These are phyloP conservation scores for Nicotiana obtusifolia DNA, from an alignment of 257 asterid species.

Conservation along the genomic window DNA sequence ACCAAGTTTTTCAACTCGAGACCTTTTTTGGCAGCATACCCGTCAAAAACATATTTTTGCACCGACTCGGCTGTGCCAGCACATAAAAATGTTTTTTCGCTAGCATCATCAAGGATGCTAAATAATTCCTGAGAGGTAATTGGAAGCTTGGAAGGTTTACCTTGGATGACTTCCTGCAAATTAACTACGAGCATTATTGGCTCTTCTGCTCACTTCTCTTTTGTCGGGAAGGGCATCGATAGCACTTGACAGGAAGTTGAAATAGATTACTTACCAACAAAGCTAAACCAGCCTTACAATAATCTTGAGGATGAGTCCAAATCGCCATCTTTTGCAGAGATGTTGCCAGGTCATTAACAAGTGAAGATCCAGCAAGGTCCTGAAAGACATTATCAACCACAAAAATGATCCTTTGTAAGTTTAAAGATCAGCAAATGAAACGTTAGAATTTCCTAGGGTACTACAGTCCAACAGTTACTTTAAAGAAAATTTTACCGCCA, in stretches of 20 bases:
- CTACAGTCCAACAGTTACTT: background rate
- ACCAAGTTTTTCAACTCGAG: constrained; percentile 76
- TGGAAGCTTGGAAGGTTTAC: constrained; percentile 51
- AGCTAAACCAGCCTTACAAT: constrained; percentile 65
- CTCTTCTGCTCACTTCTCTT: background rate
- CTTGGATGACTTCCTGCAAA: constrained; percentile 78
- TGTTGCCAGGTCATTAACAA: constrained; percentile 47
- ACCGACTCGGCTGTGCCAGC: constrained; percentile 84
- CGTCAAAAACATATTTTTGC: constrained; percentile 67
- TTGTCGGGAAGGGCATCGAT: background rate
- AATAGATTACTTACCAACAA: constrained; percentile 51
- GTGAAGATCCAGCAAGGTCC: constrained; percentile 67
- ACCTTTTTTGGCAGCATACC: constrained; percentile 56
- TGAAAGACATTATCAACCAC: constrained; percentile 19
- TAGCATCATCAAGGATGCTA: constrained; percentile 84
- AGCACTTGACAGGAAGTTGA: background rate
- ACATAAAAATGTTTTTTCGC: constrained; percentile 87
- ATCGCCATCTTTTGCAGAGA: constrained; percentile 52
- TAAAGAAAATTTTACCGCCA: background rate
- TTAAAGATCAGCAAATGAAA: background rate
- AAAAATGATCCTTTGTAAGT: background rate
- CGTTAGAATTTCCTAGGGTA: background rate
- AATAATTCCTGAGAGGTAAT: constrained; percentile 72
- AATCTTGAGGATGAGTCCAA: constrained; percentile 69
- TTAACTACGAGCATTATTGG: constrained; percentile 1